Evolutionary conservation across 2,329 filamentous ascomycete genomes (phyloP), one percentile per base, ranked within the genome.

Genomic region (Aureobasidium sp.): DNA sequence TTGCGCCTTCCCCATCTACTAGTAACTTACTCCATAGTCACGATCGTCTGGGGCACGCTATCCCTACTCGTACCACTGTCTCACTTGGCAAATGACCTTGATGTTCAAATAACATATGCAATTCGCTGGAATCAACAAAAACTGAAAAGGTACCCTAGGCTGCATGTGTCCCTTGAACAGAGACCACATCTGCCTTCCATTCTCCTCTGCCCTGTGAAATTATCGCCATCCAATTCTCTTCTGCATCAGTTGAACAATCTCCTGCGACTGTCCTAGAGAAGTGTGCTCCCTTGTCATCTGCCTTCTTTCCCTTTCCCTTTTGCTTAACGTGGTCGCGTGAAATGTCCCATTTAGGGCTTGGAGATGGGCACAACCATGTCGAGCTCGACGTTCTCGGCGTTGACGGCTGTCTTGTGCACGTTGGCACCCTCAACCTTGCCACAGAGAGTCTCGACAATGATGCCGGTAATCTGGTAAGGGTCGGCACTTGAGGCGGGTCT

Each of bases 391-490:
- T 66, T 47, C 17, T 71, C 71, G 29, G 71, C 70, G 60, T 73
- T 66, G n/a, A 66, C 65, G 56, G 71, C 72, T 67, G 76, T 77
- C 67, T 71, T 71, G 65, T 71, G 73, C 48, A 81, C 72, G 64
- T 81, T 76, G 56, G 75, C 74, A 64, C 79, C 79, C 65, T 81
- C 77, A 66, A 77, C 74, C 73, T 78, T 79, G 64, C 79, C 79
- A 70, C 74, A 80, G 67, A 81, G 69, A 63, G 87, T 90, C 77
- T 91, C 87, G 75, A 90, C 88, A 66, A 92, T 86, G 72, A 91
- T 89, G 77, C 87, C 88, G 66, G 89, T 87, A 72, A 87, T 90
- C 78, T 91, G 89, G 79, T 95, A 94, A 65, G 90, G 90, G 77
- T 92, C 89, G 67, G 86, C 90, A 77, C 94, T 95, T 73, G 89